Conservation (phyloP, 1,284 basidiomycete genomes). For the Agaricales sp. region DNA sequence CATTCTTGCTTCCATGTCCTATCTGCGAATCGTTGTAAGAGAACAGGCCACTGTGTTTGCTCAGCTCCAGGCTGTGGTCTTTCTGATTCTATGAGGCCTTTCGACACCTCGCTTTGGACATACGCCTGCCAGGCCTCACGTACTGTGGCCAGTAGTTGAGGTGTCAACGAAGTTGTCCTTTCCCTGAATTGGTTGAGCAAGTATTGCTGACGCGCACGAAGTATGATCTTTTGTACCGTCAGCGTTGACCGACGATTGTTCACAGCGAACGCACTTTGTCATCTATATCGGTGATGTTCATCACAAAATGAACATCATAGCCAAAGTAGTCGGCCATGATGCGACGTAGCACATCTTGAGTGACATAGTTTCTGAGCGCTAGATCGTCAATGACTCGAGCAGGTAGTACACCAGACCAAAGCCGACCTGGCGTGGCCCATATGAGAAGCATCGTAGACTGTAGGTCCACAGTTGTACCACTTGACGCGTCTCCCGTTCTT, state of each 20-base stretch:
- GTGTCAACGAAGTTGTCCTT: constrained; percentile 45
- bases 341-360: constrained; percentile 90
- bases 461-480: constrained; percentile 99
- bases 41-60: constrained; percentile 38
- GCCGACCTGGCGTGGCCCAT: constrained; percentile 96
- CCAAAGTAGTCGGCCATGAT: constrained; percentile 95
- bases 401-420: constrained; percentile 8
- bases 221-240: constrained; percentile 61
- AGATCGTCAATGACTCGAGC: constrained; percentile 9
- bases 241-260: constrained; percentile 7
- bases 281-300: constrained; percentile 99
- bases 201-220: constrained; percentile 80
- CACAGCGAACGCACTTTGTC: constrained; percentile 71
- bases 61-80: constrained; percentile 38
- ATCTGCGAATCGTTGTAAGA: constrained; percentile 39
- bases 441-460: constrained; percentile 96
- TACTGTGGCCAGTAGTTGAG: constrained; percentile 50
- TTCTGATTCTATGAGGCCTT: constrained; percentile 40
- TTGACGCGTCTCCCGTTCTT: constrained; percentile 79
- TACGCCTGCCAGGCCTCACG: constrained; percentile 58
- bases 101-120: constrained; percentile 48
- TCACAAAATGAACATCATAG: constrained; percentile 97
- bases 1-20: constrained; percentile 62
- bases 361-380: constrained; percentile 82
- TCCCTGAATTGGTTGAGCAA: constrained; percentile 60